Conservation (phyloP, 805 yeast species). For the Yamadazyma olivae region DNA sequence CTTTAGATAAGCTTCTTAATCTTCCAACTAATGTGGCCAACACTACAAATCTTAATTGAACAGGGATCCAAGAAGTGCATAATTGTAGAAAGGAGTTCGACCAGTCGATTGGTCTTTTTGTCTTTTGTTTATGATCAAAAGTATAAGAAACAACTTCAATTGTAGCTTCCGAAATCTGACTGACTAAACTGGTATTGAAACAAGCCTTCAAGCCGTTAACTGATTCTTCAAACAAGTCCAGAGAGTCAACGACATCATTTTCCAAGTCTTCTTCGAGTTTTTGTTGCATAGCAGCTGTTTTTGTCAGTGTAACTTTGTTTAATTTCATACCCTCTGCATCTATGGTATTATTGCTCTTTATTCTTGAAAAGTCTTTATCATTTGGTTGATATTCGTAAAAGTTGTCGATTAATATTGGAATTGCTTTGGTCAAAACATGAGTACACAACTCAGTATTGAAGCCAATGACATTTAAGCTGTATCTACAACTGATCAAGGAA, state of each 20-base stretch:
- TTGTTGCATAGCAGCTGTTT: constrained; percentile 13
- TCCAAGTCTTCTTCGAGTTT: constrained; percentile 27
- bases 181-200: constrained; percentile 61
- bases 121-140: constrained; percentile 13
- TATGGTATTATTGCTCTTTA: constrained; percentile 6
- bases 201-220: constrained; percentile 50
- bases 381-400: constrained; percentile 15
- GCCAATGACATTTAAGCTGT: constrained; percentile 37
- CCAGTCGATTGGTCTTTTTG: constrained; percentile 37
- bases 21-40: constrained; percentile 43
- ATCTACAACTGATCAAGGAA: constrained; percentile 37
- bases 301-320: constrained; percentile 24
- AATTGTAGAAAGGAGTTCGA: constrained; percentile 54
- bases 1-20: constrained; percentile 19
- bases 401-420: constrained; percentile 38
- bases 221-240: constrained; percentile 46
- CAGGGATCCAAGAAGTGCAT: constrained; percentile 77
- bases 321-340: constrained; percentile 25
- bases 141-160: constrained; percentile 43
- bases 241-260: constrained; percentile 31
- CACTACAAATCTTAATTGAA: constrained; percentile 67
- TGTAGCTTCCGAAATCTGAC: constrained; percentile 59
- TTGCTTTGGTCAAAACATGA: constrained; percentile 27
- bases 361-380: background rate
- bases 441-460: constrained; percentile 26